Conservation (phyloP, 768 basidiomycete species). For the Boletus tylopilopsis region DNA sequence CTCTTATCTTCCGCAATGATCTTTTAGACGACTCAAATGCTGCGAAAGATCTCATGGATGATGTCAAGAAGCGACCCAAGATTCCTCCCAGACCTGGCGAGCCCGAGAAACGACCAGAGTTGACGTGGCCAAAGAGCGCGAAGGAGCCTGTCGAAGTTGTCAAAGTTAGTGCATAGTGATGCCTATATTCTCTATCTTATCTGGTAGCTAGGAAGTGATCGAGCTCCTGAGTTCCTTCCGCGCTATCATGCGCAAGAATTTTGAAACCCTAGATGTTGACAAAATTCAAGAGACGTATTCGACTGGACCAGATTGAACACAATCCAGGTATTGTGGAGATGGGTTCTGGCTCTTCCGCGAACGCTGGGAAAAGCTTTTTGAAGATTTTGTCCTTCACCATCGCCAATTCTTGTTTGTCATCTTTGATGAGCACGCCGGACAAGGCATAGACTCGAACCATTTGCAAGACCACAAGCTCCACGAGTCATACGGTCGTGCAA, state of each 20-base stretch:
- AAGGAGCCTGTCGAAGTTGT: slow-evolving; percentile 98
- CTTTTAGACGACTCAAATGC: slow-evolving; percentile 98
- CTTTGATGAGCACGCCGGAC: slow-evolving; percentile 69
- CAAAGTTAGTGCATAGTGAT: slow-evolving; percentile 40
- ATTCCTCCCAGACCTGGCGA: slow-evolving; percentile 92
- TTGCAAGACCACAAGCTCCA: slow-evolving; percentile 81
- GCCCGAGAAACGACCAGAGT: slow-evolving; percentile 89
- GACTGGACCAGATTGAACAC: not conserved
- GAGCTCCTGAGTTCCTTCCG: slow-evolving; percentile 88
- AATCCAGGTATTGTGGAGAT: slow-evolving; percentile 84
- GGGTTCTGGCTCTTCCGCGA: slow-evolving; percentile 95
- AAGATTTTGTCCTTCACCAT: slow-evolving; percentile 92
- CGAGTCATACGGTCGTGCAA: slow-evolving; percentile 93
- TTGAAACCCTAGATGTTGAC: slow-evolving; percentile 85
- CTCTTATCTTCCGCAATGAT: slow-evolving; percentile 89
- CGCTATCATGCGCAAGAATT: slow-evolving; percentile 86
- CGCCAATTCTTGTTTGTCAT: slow-evolving; percentile 89
- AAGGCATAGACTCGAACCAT: slow-evolving; percentile 45
- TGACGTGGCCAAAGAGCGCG: slow-evolving; percentile 98
- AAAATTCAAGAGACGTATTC: slow-evolving; percentile 71
- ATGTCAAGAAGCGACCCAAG: slow-evolving; percentile 97
- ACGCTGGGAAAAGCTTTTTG: slow-evolving; percentile 94
- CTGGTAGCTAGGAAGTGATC: slow-evolving; percentile 74
- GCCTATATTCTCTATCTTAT: not conserved
- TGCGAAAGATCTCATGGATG: slow-evolving; percentile 96